A percentile compares a stretch with the other conserved stretches of the same genome.
These are phyloP conservation scores for Trichoderma hamatum DNA, from an alignment of 2,329 filamentous ascomycete species.

Conservation along the genomic window DNA sequence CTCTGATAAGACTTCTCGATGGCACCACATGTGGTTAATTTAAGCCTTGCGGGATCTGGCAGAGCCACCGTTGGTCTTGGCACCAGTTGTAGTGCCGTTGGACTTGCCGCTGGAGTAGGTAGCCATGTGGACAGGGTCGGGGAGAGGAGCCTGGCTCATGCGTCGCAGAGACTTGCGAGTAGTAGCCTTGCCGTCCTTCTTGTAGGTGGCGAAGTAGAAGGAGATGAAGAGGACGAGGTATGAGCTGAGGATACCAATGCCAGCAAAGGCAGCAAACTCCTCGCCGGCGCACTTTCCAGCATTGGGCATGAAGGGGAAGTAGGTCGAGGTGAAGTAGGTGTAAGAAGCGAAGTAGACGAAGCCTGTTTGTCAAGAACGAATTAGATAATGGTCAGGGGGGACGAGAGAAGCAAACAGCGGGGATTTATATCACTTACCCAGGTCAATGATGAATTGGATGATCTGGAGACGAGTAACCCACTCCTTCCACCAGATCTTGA, in stretches of 20 bases:
- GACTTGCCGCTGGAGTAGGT: constrained; percentile 54
- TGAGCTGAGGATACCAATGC: constrained; percentile 88
- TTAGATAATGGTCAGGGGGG: constrained; percentile 27
- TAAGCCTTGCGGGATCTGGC: constrained; percentile 71
- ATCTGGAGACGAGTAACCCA: constrained; percentile 99
- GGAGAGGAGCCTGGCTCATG: constrained; percentile 68
- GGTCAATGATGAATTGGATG: constrained; percentile 94
- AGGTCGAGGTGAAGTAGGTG: constrained; percentile 93
- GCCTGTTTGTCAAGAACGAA: constrained; percentile 53
- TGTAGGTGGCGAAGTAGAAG: constrained; percentile 98
- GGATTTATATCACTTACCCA: constrained; percentile 65
- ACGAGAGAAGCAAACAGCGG: background rate
- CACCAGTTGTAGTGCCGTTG: constrained; percentile 58
- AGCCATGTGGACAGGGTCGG: constrained; percentile 68
- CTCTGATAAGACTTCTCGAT: background rate
- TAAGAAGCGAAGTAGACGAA: constrained; percentile 99
- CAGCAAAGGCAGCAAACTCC: constrained; percentile 92
- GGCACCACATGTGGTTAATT: constrained; percentile 9
- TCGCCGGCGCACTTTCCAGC: constrained; percentile 87
- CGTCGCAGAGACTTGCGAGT: constrained; percentile 76
- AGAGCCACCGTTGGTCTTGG: constrained; percentile 61
- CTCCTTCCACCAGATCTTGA: constrained; percentile 99
- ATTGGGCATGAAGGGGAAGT: constrained; percentile 85
- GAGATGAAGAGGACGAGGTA: constrained; percentile 98
- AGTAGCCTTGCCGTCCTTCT: constrained; percentile 79